phyloP scores from a whole-genome alignment of 202 grass and related monocot genomes.

The Zoysia matrella region DNA sequence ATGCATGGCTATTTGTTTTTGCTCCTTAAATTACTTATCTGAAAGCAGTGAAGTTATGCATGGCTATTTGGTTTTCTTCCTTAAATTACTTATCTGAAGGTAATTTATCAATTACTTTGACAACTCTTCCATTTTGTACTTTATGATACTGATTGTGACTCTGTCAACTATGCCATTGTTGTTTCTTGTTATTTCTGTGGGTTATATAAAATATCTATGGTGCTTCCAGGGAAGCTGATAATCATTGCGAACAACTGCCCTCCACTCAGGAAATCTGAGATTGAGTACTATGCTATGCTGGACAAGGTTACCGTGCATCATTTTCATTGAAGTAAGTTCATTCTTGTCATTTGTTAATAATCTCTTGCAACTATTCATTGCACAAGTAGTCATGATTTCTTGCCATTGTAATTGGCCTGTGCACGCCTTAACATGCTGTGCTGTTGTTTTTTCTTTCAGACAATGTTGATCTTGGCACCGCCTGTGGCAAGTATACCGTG shows the following conservation, averaged over 20 bases:
- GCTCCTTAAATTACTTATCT: too few species aligned
- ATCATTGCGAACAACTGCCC: constrained; percentile 96
- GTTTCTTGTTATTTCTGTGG: too few species aligned
- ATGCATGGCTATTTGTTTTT: too few species aligned
- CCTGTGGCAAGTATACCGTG: constrained; percentile 24
- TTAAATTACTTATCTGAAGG: too few species aligned
- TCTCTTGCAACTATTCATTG: not conserved
- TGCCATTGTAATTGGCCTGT: not conserved
- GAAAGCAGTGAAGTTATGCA: too few species aligned
- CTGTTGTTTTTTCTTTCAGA: constrained; percentile 41
- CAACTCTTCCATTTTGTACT: too few species aligned
- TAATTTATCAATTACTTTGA: too few species aligned
- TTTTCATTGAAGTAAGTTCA: constrained; percentile 26
- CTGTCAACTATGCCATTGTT: too few species aligned
- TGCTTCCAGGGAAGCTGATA: constrained; percentile 72
- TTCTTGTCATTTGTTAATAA: not conserved
- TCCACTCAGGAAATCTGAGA: constrained; percentile 89
- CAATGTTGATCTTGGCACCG: constrained; percentile 93
- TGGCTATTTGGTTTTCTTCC: too few species aligned
- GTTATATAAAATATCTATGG: too few species aligned
- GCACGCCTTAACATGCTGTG: not conserved
- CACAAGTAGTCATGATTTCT: not conserved
- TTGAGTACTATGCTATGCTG: constrained; percentile 98
- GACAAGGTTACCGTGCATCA: constrained; percentile 91
- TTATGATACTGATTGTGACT: too few species aligned